These are phyloP conservation scores for Colletotrichum viniferum DNA, from an alignment of 2,329 filamentous ascomycete species.

Conservation along the genomic window DNA sequence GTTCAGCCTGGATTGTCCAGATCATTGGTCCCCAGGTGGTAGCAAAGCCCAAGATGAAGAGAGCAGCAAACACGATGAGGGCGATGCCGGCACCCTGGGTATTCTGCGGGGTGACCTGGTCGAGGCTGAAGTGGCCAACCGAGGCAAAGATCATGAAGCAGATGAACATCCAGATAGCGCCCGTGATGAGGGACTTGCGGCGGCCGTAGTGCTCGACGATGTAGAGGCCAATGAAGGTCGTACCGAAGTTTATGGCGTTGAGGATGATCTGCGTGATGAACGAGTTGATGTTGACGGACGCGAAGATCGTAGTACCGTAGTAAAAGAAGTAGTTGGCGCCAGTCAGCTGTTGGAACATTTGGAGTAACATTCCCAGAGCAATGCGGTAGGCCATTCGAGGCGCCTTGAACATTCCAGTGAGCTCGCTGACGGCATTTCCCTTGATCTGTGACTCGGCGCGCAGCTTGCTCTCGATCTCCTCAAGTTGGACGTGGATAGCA, in stretches of 20 bases:
- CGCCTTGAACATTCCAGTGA: slow-evolving; percentile 66
- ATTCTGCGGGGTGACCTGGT: slow-evolving; percentile 34
- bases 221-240: slow-evolving; percentile 72
- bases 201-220: slow-evolving; percentile 72
- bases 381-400: slow-evolving; percentile 69
- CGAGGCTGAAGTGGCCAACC: slow-evolving; percentile 54
- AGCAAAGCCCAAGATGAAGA: slow-evolving; percentile 70
- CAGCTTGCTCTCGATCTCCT: slow-evolving; percentile 59
- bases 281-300: slow-evolving; percentile 55
- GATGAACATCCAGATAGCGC: slow-evolving; percentile 64
- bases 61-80: slow-evolving; percentile 66
- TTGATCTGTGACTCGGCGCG: slow-evolving; percentile 48
- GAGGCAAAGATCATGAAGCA: slow-evolving; percentile 66
- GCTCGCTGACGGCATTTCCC: slow-evolving; percentile 46
- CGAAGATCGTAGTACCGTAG: slow-evolving; percentile 61
- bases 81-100: slow-evolving; percentile 55
- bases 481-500: slow-evolving; percentile 51
- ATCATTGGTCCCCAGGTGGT: slow-evolving; percentile 44
- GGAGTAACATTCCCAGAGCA: slow-evolving; percentile 61
- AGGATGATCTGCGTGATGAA: slow-evolving; percentile 73
- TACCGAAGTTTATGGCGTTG: slow-evolving; percentile 68
- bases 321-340: slow-evolving; percentile 73
- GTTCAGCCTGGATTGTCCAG: slow-evolving; percentile 68
- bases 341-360: slow-evolving; percentile 64
- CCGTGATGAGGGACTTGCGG: slow-evolving; percentile 64